Evolutionary conservation across 192 early-diverging fungal genomes (phyloP).

Genomic region (Entomortierella parvispora): DNA sequence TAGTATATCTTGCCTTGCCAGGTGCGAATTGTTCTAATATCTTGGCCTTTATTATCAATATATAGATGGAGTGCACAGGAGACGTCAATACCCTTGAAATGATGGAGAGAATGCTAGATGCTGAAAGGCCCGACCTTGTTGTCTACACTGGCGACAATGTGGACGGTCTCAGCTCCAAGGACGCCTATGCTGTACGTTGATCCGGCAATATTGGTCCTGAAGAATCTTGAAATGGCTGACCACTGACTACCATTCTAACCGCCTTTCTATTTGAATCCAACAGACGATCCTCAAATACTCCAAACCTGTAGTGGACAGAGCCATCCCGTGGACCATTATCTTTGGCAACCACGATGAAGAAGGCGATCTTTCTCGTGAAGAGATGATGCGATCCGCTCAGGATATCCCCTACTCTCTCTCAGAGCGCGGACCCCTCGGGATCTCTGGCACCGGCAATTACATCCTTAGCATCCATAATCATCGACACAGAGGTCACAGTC

Average conservation of each 20-base stretch:
- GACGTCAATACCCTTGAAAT: constrained; percentile 50
- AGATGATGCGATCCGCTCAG: constrained; percentile 48
- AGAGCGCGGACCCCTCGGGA: constrained; percentile 42
- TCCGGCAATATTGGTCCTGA: background rate
- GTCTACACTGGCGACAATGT: constrained; percentile 60
- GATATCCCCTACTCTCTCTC: constrained; percentile 53
- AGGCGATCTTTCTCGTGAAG: constrained; percentile 55
- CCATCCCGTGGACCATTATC: constrained; percentile 52
- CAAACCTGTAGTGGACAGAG: constrained; percentile 32
- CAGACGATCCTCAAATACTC: constrained; percentile 51
- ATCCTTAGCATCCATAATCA: constrained; percentile 39
- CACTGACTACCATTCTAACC: background rate
- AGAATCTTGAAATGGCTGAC: background rate
- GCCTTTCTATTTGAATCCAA: background rate
- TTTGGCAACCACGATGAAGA: constrained; percentile 62
- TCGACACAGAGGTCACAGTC: constrained; percentile 2
- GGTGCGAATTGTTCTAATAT: background rate
- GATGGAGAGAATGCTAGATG: constrained; percentile 54
- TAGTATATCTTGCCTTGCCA: background rate
- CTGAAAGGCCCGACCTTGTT: constrained; percentile 56
- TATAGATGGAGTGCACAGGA: constrained; percentile 53
- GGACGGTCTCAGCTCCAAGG: constrained; percentile 45
- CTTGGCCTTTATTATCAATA: background rate
- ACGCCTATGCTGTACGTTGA: constrained; percentile 37
- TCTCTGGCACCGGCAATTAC: constrained; percentile 57